Percentiles rank a stretch among this genome's conserved stretches.
Evolutionary conservation across 345 rosid genomes (phyloP).

Genomic region (Acer campestre): DNA sequence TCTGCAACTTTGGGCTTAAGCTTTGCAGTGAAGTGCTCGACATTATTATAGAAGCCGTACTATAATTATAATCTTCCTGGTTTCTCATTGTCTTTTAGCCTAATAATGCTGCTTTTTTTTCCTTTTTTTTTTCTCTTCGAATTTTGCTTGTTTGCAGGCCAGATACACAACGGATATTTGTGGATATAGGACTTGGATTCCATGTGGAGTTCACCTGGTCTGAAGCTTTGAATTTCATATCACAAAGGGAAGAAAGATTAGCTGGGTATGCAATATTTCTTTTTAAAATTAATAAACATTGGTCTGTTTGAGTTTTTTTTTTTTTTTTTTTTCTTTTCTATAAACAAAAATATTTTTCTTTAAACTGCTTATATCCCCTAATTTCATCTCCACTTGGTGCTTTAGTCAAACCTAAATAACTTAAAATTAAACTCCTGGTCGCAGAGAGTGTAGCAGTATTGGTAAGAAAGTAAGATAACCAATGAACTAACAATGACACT

Average conservation of each 20-base stretch:
- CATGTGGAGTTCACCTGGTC: slow-evolving; percentile 68
- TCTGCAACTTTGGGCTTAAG: not conserved
- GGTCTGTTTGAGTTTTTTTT: slow-evolving; percentile 11
- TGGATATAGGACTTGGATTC: slow-evolving; percentile 63
- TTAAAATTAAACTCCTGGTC: not conserved
- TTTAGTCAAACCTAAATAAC: not conserved
- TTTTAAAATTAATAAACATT: slow-evolving; percentile 7
- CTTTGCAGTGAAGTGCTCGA: not conserved
- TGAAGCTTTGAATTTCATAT: slow-evolving; percentile 53
- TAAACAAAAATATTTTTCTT: not conserved
- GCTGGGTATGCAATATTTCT: slow-evolving; percentile 43
- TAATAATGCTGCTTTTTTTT: not conserved
- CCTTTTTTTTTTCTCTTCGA: not conserved
- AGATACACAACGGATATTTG: slow-evolving; percentile 49
- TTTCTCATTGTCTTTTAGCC: not conserved
- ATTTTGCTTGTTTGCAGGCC: slow-evolving; percentile 33
- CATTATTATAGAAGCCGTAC: not conserved
- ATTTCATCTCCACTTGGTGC: not conserved
- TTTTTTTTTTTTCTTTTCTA: not conserved
- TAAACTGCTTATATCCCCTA: not conserved
- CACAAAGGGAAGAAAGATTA: slow-evolving; percentile 61
- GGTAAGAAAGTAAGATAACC: not conserved
- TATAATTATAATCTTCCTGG: not conserved
- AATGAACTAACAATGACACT: not conserved
- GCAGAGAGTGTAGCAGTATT: not conserved